These are phyloP conservation scores for Spinacia oleracea DNA, from an alignment of 179 eudicot genomes.

Conservation along the genomic window DNA sequence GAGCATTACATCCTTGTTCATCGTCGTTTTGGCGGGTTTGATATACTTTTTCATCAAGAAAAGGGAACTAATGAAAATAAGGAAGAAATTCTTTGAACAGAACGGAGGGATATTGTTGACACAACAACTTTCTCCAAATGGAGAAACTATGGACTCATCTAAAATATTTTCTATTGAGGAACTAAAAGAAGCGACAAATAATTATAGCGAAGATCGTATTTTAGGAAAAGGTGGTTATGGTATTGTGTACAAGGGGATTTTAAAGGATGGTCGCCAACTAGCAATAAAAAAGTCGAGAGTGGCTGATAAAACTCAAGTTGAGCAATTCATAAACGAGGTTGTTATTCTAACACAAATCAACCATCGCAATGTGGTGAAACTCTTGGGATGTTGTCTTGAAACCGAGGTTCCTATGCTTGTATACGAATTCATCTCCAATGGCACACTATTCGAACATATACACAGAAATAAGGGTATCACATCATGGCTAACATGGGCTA, in stretches of 20 bases:
- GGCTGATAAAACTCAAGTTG: background rate
- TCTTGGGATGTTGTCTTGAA: constrained; percentile 15
- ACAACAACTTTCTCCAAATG: background rate
- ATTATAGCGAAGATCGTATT: background rate
- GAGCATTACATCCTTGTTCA: constrained; percentile 6
- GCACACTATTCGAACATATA: background rate
- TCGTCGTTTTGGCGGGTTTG: background rate
- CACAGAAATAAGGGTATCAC: background rate
- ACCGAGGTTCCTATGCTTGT: constrained; percentile 14
- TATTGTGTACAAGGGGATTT: background rate
- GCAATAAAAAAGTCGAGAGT: background rate
- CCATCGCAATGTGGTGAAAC: constrained; percentile 16
- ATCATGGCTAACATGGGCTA: constrained; percentile 13
- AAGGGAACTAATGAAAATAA: constrained; percentile 13
- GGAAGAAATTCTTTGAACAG: constrained; percentile 25
- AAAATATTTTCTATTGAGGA: constrained; percentile 3
- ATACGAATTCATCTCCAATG: background rate
- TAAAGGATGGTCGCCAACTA: background rate
- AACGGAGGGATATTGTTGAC: constrained; percentile 33
- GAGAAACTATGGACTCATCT: background rate
- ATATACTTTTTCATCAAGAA: constrained; percentile 5
- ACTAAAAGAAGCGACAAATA: constrained; percentile 6
- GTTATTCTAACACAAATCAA: constrained; percentile 6
- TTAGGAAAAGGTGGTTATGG: constrained; percentile 9
- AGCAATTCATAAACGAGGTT: constrained; percentile 10